Evolutionary conservation across 176 grass and related monocot genomes (phyloP).

Genomic region (Oryza glaberrima): DNA sequence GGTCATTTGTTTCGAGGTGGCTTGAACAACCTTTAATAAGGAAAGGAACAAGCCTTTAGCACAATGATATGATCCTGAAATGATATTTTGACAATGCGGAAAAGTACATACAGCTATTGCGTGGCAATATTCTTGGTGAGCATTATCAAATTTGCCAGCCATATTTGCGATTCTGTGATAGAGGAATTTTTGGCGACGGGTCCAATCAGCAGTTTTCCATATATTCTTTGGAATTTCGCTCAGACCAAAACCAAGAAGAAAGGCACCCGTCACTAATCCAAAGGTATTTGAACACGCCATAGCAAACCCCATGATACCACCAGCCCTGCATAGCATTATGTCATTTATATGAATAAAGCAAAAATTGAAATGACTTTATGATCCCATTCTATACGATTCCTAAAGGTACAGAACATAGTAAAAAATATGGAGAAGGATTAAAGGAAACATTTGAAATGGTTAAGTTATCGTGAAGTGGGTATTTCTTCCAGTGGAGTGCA

Average conservation of each 20-base stretch:
- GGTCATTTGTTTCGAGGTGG: slow-evolving; percentile 95
- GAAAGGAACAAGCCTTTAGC: not conserved
- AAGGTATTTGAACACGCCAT: slow-evolving; percentile 99
- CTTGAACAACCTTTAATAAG: slow-evolving; percentile 76
- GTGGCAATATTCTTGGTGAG: slow-evolving; percentile 96
- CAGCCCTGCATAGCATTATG: slow-evolving; percentile 65
- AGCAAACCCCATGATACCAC: slow-evolving; percentile 86
- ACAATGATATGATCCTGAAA: slow-evolving; percentile 28
- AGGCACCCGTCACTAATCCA: slow-evolving; percentile 98
- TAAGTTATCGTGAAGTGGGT: not conserved
- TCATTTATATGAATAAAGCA: slow-evolving; percentile 7
- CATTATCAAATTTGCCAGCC: slow-evolving; percentile 93
- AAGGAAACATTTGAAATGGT: not conserved
- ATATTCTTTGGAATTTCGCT: slow-evolving; percentile 98
- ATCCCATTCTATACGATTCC: not conserved
- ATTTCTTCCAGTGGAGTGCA: not conserved
- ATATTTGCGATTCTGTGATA: slow-evolving; percentile 90
- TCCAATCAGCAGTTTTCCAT: slow-evolving; percentile 95
- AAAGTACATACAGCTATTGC: slow-evolving; percentile 83
- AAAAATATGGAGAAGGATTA: not conserved
- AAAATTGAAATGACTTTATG: not conserved
- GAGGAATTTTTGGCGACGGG: slow-evolving; percentile 84
- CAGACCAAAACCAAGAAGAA: slow-evolving; percentile 99
- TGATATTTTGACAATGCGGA: slow-evolving; percentile 4
- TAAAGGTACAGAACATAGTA: not conserved